Base-by-base conservation (phyloP, 345 rosid species). In the thale cress (Arabidopsis thaliana) region DNA sequence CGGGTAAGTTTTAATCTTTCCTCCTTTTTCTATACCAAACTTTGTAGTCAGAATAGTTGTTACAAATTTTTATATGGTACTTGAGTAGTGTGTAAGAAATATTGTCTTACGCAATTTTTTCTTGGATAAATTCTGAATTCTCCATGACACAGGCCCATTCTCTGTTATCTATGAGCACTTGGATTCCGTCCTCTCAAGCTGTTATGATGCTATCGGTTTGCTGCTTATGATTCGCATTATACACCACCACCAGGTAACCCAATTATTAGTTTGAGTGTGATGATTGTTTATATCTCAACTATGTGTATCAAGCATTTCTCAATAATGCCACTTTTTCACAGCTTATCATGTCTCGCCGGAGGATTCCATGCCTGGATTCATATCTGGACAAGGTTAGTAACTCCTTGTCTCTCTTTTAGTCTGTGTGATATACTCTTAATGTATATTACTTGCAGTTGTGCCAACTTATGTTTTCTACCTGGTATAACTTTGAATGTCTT, bases 331-430 rank as follows among this genome's bases (percentile, higher is more conserved):
- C 52, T 58, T 40, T 36, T 51, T 59, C 60, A 40, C 89, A 95
- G 99, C 98, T 95, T 46, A 86, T 83, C 58, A 92, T 95, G 99
- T 92, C 99, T 55, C 89, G 94, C 62, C 86, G 96, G 51, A 78
- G 98, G 41, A 89, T 93, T 82, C 99, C 98, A 48, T 92, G 99
- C 88, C 83, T 95, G 78, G 99, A 95, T 84, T 95, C 99, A 10
- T 95, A 90, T 82, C 81, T 95, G 73, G 99, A 95, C 83, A 95
- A 92, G 99, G 98, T 95, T 13, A 51, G 77, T 75, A 69, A 38
- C 58, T 50, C 51, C 40, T 20, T 30, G 0, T 36, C 48, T 49
- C 48, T 49, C 67, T 65, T 58, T 41, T 62, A 30, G 50, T 58
- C 22, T 52, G 56, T 72, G 67, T 58, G 46, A n/a, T 50, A 10